Evolutionary conservation across 371 early-diverging fungal genomes (phyloP).

Genomic region (Mortierella sp.): DNA sequence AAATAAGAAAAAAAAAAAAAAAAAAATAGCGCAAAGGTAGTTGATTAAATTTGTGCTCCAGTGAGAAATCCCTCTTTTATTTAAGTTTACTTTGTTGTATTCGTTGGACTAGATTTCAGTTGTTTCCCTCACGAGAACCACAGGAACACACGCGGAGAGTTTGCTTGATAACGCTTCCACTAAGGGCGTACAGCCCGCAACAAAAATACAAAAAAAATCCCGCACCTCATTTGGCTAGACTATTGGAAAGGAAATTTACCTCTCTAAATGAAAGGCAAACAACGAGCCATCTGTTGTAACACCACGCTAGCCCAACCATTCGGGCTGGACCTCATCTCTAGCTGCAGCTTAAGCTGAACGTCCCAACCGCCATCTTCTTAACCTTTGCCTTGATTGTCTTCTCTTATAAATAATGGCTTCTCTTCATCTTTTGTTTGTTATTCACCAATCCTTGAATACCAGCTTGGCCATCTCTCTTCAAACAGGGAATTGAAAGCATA

Average conservation of each 20-base stretch:
- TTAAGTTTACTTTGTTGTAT: neutral
- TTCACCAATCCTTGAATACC: slow-evolving; percentile 3
- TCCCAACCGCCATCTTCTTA: neutral
- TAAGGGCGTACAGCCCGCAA: neutral
- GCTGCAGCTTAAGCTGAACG: neutral
- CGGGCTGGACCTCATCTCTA: neutral
- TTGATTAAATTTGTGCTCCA: slow-evolving; percentile 6
- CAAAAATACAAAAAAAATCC: slow-evolving; percentile 16
- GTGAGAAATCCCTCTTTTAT: slow-evolving; percentile 27
- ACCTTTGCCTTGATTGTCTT: neutral
- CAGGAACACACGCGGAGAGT: neutral
- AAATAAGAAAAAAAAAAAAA: neutral
- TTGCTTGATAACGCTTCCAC: too few relatives aligned
- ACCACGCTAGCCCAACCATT: neutral
- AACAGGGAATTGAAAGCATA: slow-evolving; percentile 9
- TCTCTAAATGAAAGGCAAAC: slow-evolving; percentile 3
- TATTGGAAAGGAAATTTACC: neutral
- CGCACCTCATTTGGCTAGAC: neutral
- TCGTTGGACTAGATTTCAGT: neutral
- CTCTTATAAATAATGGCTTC: slow-evolving; percentile 8
- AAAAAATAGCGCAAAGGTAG: slow-evolving; percentile 14
- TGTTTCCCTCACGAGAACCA: neutral
- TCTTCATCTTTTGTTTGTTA: neutral
- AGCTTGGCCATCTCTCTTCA: slow-evolving; percentile 14
- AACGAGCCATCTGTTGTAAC: neutral